phyloP scores from a whole-genome alignment of 2,329 filamentous ascomycete species.

The Elsinoe batatas region DNA sequence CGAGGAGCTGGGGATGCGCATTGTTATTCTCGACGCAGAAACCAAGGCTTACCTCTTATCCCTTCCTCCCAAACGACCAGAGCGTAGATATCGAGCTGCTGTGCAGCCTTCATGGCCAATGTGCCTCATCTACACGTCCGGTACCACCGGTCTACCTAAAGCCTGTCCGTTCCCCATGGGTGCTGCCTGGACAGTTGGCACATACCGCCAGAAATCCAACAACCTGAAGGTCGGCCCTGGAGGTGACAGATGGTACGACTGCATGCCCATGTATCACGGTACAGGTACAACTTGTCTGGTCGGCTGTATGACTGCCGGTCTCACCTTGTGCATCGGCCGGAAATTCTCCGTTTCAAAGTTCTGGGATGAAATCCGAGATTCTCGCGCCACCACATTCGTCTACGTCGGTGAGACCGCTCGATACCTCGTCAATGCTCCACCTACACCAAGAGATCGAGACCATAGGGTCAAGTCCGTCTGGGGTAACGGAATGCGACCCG shows the following conservation, averaged over 20 bases:
- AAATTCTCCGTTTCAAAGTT: conserved; percentile 61
- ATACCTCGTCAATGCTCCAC: conserved; percentile 60
- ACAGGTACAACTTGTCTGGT: conserved; percentile 53
- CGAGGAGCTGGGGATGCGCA: conserved; percentile 46
- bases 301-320: conserved; percentile 38
- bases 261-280: conserved; percentile 70
- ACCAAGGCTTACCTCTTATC: conserved; percentile 40
- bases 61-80: conserved; percentile 42
- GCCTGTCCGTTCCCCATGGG: conserved; percentile 52
- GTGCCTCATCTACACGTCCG: conserved; percentile 56
- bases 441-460: conserved; percentile 49
- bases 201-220: conserved; percentile 20
- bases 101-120: conserved; percentile 47
- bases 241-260: conserved; percentile 59
- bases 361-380: conserved; percentile 62
- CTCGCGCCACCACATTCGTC: conserved; percentile 58
- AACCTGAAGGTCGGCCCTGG: conserved; percentile 30
- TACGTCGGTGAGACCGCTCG: conserved; percentile 72
- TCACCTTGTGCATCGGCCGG: conserved; percentile 53
- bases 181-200: conserved; percentile 33
- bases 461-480: conserved; percentile 52
- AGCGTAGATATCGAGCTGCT: conserved; percentile 44
- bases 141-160: conserved; percentile 65
- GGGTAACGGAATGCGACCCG: conserved; percentile 58
- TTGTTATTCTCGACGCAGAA: conserved; percentile 43